These are phyloP conservation scores for Coniochaeta sp. DNA, from an alignment of 2,329 filamentous ascomycete genomes.

Conservation along the genomic window DNA sequence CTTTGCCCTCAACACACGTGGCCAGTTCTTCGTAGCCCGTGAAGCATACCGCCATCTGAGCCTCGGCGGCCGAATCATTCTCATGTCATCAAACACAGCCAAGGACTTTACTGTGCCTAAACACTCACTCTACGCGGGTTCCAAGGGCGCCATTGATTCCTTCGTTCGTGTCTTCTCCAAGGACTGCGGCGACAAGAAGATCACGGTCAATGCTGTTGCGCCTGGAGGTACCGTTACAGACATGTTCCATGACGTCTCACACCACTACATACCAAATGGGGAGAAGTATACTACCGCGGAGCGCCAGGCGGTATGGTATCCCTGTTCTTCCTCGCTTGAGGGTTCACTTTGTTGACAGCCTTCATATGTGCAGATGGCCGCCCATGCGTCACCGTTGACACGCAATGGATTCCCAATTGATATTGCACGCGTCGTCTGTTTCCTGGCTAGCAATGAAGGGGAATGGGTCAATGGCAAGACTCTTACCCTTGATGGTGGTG, in stretches of 20 bases:
- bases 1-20: conserved; percentile 60
- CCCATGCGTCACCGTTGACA: conserved; percentile 54
- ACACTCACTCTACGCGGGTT: conserved; percentile 67
- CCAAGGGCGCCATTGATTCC: conserved; percentile 70
- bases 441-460: conserved; percentile 37
- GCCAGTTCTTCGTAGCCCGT: conserved; percentile 66
- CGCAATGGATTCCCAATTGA: conserved; percentile 62
- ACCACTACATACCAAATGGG: conserved; percentile 53
- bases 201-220: conserved; percentile 57
- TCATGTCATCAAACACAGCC: conserved; percentile 66
- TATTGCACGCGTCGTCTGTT: conserved; percentile 57
- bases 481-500: conserved; percentile 25
- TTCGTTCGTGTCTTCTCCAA: conserved; percentile 55
- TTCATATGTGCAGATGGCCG: conserved; percentile 41
- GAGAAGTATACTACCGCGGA: conserved; percentile 47
- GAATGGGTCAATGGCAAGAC: conserved; percentile 39
- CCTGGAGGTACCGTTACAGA: conserved; percentile 58
- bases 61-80: conserved; percentile 60
- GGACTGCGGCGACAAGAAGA: conserved; percentile 56
- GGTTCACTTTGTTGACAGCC: neutral
- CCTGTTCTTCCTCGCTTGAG: neutral
- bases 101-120: conserved; percentile 60
- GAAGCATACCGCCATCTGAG: conserved; percentile 64
- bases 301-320: conserved; percentile 39
- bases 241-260: conserved; percentile 57